A percentile compares a stretch with the other conserved stretches of the same genome.
phyloP scores from a whole-genome alignment of 176 grass and related monocot species.

The Rhipidocladum racemiflorum region DNA sequence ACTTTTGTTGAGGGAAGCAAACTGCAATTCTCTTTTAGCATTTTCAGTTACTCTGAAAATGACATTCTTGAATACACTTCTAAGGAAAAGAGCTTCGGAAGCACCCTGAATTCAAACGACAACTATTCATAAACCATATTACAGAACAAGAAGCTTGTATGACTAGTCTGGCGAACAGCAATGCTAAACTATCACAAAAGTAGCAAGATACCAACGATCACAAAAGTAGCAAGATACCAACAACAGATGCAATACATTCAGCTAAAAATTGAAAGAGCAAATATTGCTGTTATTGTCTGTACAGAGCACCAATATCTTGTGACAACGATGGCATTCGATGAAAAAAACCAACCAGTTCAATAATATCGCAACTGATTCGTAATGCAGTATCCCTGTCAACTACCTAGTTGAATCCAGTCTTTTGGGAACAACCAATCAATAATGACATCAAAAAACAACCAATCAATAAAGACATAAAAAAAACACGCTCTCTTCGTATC shows the following conservation, averaged over 20 bases:
- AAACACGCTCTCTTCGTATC: too few species aligned
- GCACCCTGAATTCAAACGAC: slow-evolving; percentile 64
- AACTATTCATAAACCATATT: neutral
- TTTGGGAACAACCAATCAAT: too few species aligned
- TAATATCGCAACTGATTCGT: too few species aligned
- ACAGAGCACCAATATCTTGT: neutral
- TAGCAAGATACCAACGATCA: too few species aligned
- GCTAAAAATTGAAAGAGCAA: neutral
- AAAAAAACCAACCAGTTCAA: too few species aligned
- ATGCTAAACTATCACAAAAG: too few species aligned
- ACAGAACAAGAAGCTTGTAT: neutral
- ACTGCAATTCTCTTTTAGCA: slow-evolving; percentile 40
- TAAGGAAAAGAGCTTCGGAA: slow-evolving; percentile 82
- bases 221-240: neutral
- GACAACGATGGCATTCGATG: too few species aligned
- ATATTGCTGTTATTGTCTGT: neutral
- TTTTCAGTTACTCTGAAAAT: slow-evolving; percentile 56
- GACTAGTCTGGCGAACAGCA: neutral
- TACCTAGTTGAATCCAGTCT: too few species aligned
- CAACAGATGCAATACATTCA: slow-evolving; percentile 15
- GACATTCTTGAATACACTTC: slow-evolving; percentile 84
- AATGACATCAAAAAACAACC: too few species aligned
- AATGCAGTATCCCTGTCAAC: too few species aligned
- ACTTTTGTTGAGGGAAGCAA: slow-evolving; percentile 40
- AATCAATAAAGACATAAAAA: too few species aligned